Base-by-base conservation (phyloP, 2,329 filamentous ascomycete species). In the Raffaelea arxii region DNA sequence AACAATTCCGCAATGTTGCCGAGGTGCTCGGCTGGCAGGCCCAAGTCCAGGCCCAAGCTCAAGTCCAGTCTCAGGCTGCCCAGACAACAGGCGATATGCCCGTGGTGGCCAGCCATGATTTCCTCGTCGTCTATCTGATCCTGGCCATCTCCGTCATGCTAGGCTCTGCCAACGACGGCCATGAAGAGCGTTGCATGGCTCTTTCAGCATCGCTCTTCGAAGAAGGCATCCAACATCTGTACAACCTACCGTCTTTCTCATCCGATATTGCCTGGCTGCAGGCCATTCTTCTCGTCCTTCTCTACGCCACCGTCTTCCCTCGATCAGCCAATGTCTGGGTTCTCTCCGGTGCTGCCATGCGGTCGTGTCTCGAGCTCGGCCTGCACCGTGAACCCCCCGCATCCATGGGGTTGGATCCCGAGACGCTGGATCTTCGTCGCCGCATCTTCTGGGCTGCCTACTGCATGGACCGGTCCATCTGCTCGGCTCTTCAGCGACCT, bases 211-310 rank as follows among this genome's bases (percentile, higher is more conserved):
- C 56, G 6, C 51, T 62, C 3, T 62, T 61, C 38, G 57, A 59
- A 39, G 59, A 62, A 52, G 59, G 59, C 22, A 58, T 62, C 14
- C 58, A 59, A 41, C 59, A 61, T 32, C 43, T 60, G 4, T 55
- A 57, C 12, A 54, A 54, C n/a, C 54, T 57, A 23, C 53, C 59
- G 5, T 49, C 53, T 14, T 56, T 59, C 32, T 59, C 59, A 42
- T 51, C 51, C 4, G 49, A 51, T 21, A 21, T 51, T 6, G 47
- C 47, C 12, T 51, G 49, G 46, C 46, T 53, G 32, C 51, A 53
- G 39, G 49, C 51, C 1, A 51, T 51, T 21, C 25, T 53, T 14
- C 36, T 48, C 3, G 44, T 53, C 11, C 46, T 53, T 10, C 43
- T 51, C 2, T 53, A 53, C 23, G 51, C 51, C 2, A 53, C 51